phyloP scores from a whole-genome alignment of 306 rosid species.

The Quercus wislizeni region DNA sequence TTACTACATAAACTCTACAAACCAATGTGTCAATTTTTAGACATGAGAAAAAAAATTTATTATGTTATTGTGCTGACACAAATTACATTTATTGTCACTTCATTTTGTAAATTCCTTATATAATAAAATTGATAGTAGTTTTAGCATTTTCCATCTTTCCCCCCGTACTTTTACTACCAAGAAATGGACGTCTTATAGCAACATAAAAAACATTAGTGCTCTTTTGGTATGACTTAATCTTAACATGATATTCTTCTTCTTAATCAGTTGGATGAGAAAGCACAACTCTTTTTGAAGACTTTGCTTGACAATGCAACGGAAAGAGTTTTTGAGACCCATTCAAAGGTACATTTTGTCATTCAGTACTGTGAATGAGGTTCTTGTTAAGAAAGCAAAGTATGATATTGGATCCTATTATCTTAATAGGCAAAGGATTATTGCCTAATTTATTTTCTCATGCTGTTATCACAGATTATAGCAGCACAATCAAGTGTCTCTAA shows the following conservation, averaged over 20 bases:
- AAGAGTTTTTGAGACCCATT: slow-evolving; percentile 36
- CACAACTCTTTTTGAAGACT: slow-evolving; percentile 45
- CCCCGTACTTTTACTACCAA: no score
- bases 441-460: slow-evolving; percentile 12
- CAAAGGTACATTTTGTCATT: slow-evolving; percentile 37
- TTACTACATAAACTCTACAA: no score
- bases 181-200: not conserved
- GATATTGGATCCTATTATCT: not conserved
- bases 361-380: not conserved
- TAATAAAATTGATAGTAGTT: no score
- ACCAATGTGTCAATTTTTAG: no score
- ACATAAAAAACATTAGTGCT: not conserved
- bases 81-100: no score
- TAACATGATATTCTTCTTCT: not conserved
- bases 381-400: not conserved
- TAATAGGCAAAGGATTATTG: not conserved
- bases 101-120: no score
- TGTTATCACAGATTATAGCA: slow-evolving; percentile 31
- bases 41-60: no score
- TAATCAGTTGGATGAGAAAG: slow-evolving; percentile 46
- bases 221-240: not conserved
- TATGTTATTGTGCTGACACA: no score
- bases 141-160: no score
- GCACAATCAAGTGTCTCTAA: slow-evolving; percentile 10
- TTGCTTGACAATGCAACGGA: slow-evolving; percentile 58